Evolutionary conservation across 2,329 filamentous ascomycete species (phyloP).

Genomic region (Chaetomiaceae sp.): DNA sequence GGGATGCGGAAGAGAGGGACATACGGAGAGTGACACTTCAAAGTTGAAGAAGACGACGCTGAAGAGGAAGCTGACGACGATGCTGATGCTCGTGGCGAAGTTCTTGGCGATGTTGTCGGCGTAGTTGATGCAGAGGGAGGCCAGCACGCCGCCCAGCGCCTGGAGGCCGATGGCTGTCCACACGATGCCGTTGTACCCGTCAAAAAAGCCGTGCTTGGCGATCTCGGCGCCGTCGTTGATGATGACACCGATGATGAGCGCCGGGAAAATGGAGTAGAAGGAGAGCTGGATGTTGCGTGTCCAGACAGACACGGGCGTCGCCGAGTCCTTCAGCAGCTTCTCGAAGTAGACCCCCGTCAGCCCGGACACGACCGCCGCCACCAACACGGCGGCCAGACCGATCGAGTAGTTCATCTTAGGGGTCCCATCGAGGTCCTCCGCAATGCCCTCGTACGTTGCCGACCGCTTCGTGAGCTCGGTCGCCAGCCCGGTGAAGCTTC

Average conservation of each 20-base stretch:
- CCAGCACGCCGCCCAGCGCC: slow-evolving; percentile 77
- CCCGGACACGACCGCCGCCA: slow-evolving; percentile 75
- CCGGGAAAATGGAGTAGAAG: slow-evolving; percentile 88
- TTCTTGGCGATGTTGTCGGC: slow-evolving; percentile 91
- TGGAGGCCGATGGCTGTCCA: slow-evolving; percentile 83
- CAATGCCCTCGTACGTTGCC: slow-evolving; percentile 86
- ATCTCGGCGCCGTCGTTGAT: slow-evolving; percentile 85
- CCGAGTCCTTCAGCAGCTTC: slow-evolving; percentile 86
- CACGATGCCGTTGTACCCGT: slow-evolving; percentile 88
- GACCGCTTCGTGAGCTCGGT: slow-evolving; percentile 60
- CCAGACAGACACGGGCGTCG: slow-evolving; percentile 74
- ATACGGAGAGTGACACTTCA: slow-evolving; percentile 64
- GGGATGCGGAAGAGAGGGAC: slow-evolving; percentile 30
- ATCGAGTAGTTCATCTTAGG: slow-evolving; percentile 69
- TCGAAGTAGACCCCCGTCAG: slow-evolving; percentile 84
- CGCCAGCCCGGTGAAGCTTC: slow-evolving; percentile 36
- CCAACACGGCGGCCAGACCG: slow-evolving; percentile 71
- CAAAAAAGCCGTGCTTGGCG: slow-evolving; percentile 81
- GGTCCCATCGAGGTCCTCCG: slow-evolving; percentile 52
- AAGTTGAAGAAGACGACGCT: slow-evolving; percentile 86
- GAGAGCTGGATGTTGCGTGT: slow-evolving; percentile 91
- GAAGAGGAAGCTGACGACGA: slow-evolving; percentile 78
- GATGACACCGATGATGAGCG: slow-evolving; percentile 78
- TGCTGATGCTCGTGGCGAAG: slow-evolving; percentile 88
- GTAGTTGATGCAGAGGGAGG: slow-evolving; percentile 75